Evolutionary conservation across 2,329 filamentous ascomycete species (phyloP).

Genomic region (Colletotrichum sp.): DNA sequence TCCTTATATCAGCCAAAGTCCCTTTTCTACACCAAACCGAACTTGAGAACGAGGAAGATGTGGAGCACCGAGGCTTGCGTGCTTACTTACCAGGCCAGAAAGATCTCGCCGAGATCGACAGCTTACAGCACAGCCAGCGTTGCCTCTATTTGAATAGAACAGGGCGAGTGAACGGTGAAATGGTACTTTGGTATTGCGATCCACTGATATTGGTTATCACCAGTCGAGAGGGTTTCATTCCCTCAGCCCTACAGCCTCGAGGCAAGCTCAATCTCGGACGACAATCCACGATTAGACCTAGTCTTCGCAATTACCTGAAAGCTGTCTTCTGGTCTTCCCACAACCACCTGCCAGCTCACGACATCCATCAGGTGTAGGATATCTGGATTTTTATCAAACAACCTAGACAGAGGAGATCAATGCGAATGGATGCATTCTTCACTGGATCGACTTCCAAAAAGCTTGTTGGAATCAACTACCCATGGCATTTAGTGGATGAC

Average conservation of each 20-base stretch:
- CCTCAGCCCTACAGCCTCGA: not conserved
- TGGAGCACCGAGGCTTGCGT: not conserved
- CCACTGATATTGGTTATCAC: fast-evolving
- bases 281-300: not conserved
- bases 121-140: not conserved
- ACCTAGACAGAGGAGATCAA: not conserved
- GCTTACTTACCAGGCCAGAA: not conserved
- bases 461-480: not conserved
- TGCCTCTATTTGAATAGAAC: not conserved
- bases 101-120: not conserved
- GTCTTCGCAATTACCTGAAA: not conserved
- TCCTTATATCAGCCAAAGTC: not conserved
- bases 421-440: not conserved
- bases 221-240: not conserved
- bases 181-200: not conserved
- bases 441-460: not conserved
- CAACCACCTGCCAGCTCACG: not conserved
- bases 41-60: not conserved
- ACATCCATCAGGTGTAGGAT: fast-evolving
- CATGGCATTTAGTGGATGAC: not conserved
- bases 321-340: not conserved
- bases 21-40: not conserved
- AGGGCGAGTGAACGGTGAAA: not conserved
- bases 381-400: not conserved
- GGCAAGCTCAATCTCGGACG: not conserved